A percentile compares a stretch with the other conserved stretches of the same genome.
These are phyloP conservation scores for Rhodotorula sp. DNA, from an alignment of 1,284 basidiomycete genomes.

Conservation along the genomic window DNA sequence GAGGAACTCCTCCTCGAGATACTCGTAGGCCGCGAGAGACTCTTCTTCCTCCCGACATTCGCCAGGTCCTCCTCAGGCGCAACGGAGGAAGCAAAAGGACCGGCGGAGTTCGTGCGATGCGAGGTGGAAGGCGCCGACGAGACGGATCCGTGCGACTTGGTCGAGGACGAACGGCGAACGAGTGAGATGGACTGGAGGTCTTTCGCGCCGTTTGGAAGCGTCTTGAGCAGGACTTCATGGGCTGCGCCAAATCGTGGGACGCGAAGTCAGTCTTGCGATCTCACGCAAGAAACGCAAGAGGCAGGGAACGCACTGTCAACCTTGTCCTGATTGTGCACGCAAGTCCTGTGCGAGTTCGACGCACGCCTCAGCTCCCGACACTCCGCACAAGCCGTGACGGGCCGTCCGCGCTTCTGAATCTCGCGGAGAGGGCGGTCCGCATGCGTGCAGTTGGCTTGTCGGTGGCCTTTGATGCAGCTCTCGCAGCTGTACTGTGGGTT, in stretches of 20 bases:
- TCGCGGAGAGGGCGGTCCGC: constrained; percentile 26
- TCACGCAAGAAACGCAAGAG: not conserved
- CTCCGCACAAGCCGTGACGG: constrained; percentile 16
- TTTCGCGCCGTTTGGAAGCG: constrained; percentile 15
- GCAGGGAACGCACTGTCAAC: not conserved
- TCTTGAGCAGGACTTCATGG: constrained; percentile 6
- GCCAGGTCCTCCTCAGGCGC: constrained; percentile 21
- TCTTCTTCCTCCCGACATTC: constrained; percentile 22
- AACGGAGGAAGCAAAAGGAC: not conserved
- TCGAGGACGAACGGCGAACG: constrained; percentile 18
- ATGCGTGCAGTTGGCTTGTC: constrained; percentile 22
- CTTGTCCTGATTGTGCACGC: constrained; percentile 11
- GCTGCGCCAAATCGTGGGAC: not conserved
- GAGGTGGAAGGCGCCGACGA: constrained; percentile 14
- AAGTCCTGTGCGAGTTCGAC: constrained; percentile 24
- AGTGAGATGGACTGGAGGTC: constrained; percentile 6
- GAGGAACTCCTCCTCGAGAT: constrained; percentile 11
- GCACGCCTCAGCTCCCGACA: constrained; percentile 13
- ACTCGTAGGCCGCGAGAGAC: constrained; percentile 9
- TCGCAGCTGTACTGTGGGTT: constrained; percentile 12
- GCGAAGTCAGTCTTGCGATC: not conserved
- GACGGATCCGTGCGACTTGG: constrained; percentile 20
- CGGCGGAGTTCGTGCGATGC: not conserved
- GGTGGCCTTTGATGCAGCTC: constrained; percentile 30
- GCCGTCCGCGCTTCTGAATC: constrained; percentile 15